Evolutionary conservation across 257 asterid genomes (phyloP).

Genomic region (Solanum paucissectum): DNA sequence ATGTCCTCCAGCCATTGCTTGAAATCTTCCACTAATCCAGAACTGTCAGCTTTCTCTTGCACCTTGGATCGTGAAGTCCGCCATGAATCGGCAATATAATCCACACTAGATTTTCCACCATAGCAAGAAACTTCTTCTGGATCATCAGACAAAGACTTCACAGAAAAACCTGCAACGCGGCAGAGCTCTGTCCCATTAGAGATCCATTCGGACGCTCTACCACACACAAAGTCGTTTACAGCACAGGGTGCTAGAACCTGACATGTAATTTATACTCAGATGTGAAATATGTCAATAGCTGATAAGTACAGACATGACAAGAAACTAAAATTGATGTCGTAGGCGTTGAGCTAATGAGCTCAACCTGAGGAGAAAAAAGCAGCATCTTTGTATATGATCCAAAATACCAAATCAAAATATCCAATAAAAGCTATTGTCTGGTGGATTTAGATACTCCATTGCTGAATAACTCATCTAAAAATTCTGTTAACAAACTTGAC

Average conservation of each 20-base stretch:
- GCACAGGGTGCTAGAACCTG: conserved; percentile 97
- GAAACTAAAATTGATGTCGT: background rate
- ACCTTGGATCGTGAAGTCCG: conserved; percentile 38
- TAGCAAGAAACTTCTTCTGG: conserved; percentile 57
- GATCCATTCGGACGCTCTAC: conserved; percentile 92
- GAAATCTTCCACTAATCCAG: conserved; percentile 35
- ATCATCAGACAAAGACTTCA: conserved; percentile 36
- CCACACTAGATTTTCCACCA: conserved; percentile 78
- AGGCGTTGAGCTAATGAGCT: background rate
- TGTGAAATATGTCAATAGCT: background rate
- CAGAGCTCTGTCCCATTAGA: conserved; percentile 98
- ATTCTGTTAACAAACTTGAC: background rate
- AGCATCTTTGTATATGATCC: background rate
- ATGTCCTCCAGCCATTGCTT: conserved; percentile 51
- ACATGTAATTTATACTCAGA: conserved; percentile 23
- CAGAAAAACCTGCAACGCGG: conserved; percentile 78
- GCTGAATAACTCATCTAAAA: background rate
- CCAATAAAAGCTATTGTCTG: background rate
- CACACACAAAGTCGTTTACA: conserved; percentile 78
- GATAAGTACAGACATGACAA: background rate
- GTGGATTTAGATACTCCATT: background rate
- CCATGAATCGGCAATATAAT: conserved; percentile 59
- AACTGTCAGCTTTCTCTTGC: conserved; percentile 20
- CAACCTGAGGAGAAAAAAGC: background rate
- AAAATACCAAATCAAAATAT: background rate